Percentiles rank a stretch among this genome's conserved stretches.
Evolutionary conservation across 495 filamentous ascomycete species (phyloP).

Genomic region (Aspergillus leporis): DNA sequence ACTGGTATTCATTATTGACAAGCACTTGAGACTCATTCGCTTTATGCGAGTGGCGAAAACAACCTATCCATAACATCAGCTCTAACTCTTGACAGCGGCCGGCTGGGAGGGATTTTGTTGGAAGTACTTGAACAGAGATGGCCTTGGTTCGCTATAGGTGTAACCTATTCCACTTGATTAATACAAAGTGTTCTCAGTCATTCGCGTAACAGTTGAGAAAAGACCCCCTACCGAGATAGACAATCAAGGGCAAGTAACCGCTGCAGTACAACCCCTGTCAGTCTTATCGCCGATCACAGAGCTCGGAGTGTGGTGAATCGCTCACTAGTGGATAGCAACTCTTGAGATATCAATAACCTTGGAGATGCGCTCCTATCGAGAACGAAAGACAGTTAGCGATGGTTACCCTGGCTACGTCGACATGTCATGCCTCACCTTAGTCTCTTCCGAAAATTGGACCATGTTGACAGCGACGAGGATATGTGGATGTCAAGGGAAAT

Average conservation of each 20-base stretch:
- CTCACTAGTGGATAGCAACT: conserved; percentile 94
- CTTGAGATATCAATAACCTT: conserved; percentile 92
- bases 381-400: conserved; percentile 3
- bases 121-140: conserved; percentile 84
- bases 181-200: conserved; percentile 6
- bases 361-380: conserved; percentile 84
- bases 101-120: conserved; percentile 5
- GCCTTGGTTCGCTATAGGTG: conserved; percentile 87
- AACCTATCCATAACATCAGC: conserved; percentile 50
- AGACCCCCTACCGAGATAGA: conserved; percentile 83
- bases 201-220: conserved; percentile 4
- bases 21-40: neutral
- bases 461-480: conserved; percentile 44
- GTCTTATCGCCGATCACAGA: conserved; percentile 18
- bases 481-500: neutral
- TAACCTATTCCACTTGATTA: conserved; percentile 62
- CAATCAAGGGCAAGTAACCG: conserved; percentile 93
- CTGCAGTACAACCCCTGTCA: conserved; percentile 52
- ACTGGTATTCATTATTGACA: neutral
- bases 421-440: conserved; percentile 64
- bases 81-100: neutral
- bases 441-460: conserved; percentile 94
- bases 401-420: neutral
- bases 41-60: conserved; percentile 67
- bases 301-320: conserved; percentile 6